Evolutionary conservation across 2,329 filamentous ascomycete genomes (phyloP).

Genomic region (Blastomyces parvus): DNA sequence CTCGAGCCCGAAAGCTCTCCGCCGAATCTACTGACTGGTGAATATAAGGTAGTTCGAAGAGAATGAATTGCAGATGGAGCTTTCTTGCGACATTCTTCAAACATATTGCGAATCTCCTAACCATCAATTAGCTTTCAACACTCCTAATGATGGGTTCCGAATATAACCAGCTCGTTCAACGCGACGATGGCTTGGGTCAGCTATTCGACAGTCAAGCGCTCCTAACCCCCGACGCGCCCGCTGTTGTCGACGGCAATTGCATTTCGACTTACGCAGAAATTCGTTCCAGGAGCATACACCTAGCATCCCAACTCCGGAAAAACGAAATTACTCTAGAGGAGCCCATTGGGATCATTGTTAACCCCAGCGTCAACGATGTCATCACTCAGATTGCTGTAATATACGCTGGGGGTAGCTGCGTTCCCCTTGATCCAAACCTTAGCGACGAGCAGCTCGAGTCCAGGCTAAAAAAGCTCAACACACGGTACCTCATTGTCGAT

Average conservation of each 20-base stretch:
- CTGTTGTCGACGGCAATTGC: conserved; percentile 11
- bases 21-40: neutral
- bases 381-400: conserved; percentile 21
- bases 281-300: conserved; percentile 7
- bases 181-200: conserved; percentile 14
- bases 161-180: conserved; percentile 5
- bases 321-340: conserved; percentile 10
- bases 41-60: conserved; percentile 6
- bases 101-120: neutral
- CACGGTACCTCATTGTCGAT: conserved; percentile 13
- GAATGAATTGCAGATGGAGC: neutral
- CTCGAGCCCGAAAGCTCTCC: neutral
- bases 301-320: conserved; percentile 10
- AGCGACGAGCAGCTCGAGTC: conserved; percentile 17
- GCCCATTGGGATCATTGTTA: conserved; percentile 18
- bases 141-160: neutral
- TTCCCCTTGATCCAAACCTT: conserved; percentile 18
- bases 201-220: conserved; percentile 11
- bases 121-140: neutral
- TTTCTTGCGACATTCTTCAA: neutral
- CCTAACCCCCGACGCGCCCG: conserved; percentile 9
- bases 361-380: conserved; percentile 16
- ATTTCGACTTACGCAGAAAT: conserved; percentile 14
- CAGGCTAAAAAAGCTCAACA: conserved; percentile 12
- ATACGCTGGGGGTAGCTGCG: conserved; percentile 19